Evolutionary conservation across 2,329 filamentous ascomycete species (phyloP), one percentile per base, ranked within the genome.

Genomic region (Penicillium sp.): DNA sequence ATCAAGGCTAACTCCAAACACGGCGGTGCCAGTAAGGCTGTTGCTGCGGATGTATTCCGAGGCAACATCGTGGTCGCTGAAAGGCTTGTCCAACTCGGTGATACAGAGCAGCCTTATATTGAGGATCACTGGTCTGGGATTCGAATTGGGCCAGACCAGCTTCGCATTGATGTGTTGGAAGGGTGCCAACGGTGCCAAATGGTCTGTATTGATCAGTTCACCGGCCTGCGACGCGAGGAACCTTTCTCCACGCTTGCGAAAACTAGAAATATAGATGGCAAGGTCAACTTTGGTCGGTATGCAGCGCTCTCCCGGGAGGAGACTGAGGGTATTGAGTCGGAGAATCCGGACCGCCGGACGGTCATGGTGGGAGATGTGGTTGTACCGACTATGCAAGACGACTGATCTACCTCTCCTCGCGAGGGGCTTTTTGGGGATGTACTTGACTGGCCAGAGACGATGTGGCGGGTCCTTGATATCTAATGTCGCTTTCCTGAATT

Each of bases 181-280:
- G 79, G 86, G 3, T 98, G 93, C 58, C 79, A 88, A 45, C 75
- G 93, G 43, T 98, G 93, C 55, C 89, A 95, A 63, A 97, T 98
- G 90, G 84, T 98, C 7, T 96, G 91, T 60, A 80, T 97, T 31
- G 83, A 98, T 58, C 93, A 96, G 63, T 73, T 81, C 32, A 95
- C 84, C 9, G 89, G 82, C 0, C 75, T 81, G 48, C 86, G 81
- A 62, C 80, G 82, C 48, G 81, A 88, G 48, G 93, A 97, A 63
- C 93, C 93, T 0, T 94, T 93, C 59, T 79, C 86, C 3, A 96
- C 89, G 1, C 69, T 98, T 43, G 84, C 86, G 2, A 95, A 94
- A 71, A 94, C 87, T 8, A 79, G 93, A 52, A 79, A 87, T 41
- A 81, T 87, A 48, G 81, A 86, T 36, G 87, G 89, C 2, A 89